Percentiles rank a stretch among this genome's conserved stretches.
Evolutionary conservation across 2,329 filamentous ascomycete genomes (phyloP).

Genomic region (Claviceps citrina): DNA sequence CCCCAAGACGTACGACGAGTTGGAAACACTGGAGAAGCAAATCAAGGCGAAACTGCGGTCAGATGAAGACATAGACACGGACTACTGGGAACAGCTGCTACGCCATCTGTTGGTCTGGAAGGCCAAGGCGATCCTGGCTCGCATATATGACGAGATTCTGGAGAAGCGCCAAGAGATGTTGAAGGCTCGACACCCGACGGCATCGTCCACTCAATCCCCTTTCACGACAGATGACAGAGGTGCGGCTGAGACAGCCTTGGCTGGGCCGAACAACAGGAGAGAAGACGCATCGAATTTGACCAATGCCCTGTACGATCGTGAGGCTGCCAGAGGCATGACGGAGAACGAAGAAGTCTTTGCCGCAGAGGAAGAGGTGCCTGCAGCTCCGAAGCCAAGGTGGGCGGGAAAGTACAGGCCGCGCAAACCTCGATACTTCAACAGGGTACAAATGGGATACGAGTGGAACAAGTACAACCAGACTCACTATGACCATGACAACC

Average conservation of each 20-base stretch:
- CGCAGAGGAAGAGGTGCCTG: slow-evolving; percentile 63
- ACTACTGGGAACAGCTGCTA: slow-evolving; percentile 93
- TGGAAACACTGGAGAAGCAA: slow-evolving; percentile 75
- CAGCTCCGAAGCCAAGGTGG: slow-evolving; percentile 54
- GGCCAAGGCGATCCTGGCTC: slow-evolving; percentile 68
- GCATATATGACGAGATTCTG: slow-evolving; percentile 58
- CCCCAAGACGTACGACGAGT: slow-evolving; percentile 72
- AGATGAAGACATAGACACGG: slow-evolving; percentile 83
- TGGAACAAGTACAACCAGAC: slow-evolving; percentile 99
- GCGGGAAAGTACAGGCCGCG: slow-evolving; percentile 71
- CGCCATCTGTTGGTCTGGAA: slow-evolving; percentile 80
- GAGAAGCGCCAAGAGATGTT: slow-evolving; percentile 4
- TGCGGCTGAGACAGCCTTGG: background rate
- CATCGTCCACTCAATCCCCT: background rate
- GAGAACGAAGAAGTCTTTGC: slow-evolving; percentile 95
- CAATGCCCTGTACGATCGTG: slow-evolving; percentile 78
- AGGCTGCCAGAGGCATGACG: slow-evolving; percentile 76
- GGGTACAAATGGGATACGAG: slow-evolving; percentile 97
- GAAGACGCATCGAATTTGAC: slow-evolving; percentile 79
- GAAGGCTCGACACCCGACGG: slow-evolving; percentile 4
- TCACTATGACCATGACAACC: slow-evolving; percentile 96
- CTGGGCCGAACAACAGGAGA: slow-evolving; percentile 24
- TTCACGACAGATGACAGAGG: background rate
- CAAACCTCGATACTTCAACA: slow-evolving; percentile 94
- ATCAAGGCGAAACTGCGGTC: slow-evolving; percentile 75